Evolutionary conservation across 179 eudicot genomes (phyloP).

Genomic region (Spinacia oleracea): DNA sequence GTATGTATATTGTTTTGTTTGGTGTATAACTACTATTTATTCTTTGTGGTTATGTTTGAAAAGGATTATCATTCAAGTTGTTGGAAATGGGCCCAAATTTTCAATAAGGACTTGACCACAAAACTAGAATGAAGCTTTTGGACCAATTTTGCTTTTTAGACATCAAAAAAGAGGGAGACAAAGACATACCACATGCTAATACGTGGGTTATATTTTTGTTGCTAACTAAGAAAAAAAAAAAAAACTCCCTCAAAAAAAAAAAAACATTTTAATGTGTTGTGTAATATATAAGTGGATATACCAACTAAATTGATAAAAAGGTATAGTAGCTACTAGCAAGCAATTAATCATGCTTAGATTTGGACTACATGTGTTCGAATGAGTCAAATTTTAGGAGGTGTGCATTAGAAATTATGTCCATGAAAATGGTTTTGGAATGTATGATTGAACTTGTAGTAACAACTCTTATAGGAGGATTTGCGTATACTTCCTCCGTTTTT

Average conservation of each 20-base stretch:
- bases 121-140: constrained; percentile 21
- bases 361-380: neutral
- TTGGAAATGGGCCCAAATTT: constrained; percentile 19
- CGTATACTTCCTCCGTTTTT: too few relatives aligned
- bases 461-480: too few relatives aligned
- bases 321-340: neutral
- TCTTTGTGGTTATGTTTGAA: neutral
- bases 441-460: neutral
- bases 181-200: constrained; percentile 31
- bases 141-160: constrained; percentile 5
- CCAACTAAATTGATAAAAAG: neutral
- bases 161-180: constrained; percentile 12
- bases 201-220: constrained; percentile 13
- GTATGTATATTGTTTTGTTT: neutral
- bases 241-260: neutral
- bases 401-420: neutral
- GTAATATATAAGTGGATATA: neutral
- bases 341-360: neutral
- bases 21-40: neutral
- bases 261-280: neutral
- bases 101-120: constrained; percentile 17
- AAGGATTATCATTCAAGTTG: constrained; percentile 12
- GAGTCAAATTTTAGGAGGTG: neutral
- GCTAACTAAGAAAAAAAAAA: neutral
- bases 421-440: neutral